Evolutionary conservation across 1,284 basidiomycete genomes (phyloP).

Genomic region (Albatrellus sp.): DNA sequence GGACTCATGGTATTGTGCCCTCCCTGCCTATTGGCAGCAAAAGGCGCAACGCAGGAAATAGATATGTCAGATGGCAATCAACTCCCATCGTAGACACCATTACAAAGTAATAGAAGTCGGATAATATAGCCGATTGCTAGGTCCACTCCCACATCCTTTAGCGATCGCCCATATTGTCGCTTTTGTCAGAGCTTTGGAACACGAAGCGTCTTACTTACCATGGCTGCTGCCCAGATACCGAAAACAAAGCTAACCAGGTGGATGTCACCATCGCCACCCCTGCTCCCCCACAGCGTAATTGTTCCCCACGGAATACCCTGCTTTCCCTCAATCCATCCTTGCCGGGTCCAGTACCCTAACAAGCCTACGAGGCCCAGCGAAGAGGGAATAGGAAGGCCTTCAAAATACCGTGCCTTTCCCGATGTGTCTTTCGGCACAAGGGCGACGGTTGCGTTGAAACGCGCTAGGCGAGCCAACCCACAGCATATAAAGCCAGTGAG

Average conservation of each 20-base stretch:
- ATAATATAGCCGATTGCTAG: too few species aligned
- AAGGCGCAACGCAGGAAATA: too few species aligned
- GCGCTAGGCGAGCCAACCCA: constrained; percentile 89
- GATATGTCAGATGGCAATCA: too few species aligned
- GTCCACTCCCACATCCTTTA: too few species aligned
- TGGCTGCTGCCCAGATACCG: constrained; percentile 78
- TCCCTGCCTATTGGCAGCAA: too few species aligned
- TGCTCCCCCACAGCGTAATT: constrained; percentile 56
- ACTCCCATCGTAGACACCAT: too few species aligned
- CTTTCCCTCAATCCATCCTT: constrained; percentile 74
- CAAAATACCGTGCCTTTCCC: constrained; percentile 93
- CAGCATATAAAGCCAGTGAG: constrained; percentile 91
- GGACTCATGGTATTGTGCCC: too few species aligned
- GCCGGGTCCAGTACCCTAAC: constrained; percentile 74
- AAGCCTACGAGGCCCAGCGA: constrained; percentile 73
- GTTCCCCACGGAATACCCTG: constrained; percentile 68
- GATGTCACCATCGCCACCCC: constrained; percentile 68
- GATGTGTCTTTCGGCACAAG: constrained; percentile 79
- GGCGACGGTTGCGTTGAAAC: constrained; percentile 98
- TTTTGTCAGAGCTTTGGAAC: constrained; percentile 56
- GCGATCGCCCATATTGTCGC: too few species aligned
- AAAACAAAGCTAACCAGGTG: constrained; percentile 69
- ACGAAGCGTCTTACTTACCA: constrained; percentile 90
- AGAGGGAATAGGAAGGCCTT: constrained; percentile 94
- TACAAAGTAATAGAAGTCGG: too few species aligned